phyloP scores from a whole-genome alignment of 2,329 filamentous ascomycete genomes.

The Mariannaea elegans region DNA sequence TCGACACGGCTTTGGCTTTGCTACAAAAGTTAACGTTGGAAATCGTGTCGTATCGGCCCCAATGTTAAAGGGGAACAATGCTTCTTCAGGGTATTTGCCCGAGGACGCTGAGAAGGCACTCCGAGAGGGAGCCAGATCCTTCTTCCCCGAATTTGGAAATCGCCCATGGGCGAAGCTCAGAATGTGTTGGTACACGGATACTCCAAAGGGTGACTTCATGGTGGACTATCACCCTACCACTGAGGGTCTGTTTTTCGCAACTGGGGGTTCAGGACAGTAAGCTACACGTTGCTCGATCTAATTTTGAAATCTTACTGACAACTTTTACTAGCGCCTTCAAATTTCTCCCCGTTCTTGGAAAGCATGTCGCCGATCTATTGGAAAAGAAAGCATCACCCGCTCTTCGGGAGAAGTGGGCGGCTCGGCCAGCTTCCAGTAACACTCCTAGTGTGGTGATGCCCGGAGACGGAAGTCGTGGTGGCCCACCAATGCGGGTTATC shows the following conservation, averaged over 20 bases:
- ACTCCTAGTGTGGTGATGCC: conserved; percentile 1
- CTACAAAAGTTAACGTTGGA: conserved; percentile 35
- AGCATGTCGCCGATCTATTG: conserved; percentile 16
- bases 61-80: conserved; percentile 44
- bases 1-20: conserved; percentile 66
- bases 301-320: background rate
- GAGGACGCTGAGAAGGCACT: conserved; percentile 61
- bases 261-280: conserved; percentile 27
- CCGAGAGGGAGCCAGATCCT: conserved; percentile 56
- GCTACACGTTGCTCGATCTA: background rate
- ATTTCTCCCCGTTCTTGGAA: conserved; percentile 29
- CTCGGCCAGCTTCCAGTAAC: background rate
- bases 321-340: conserved; percentile 23
- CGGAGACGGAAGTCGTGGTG: conserved; percentile 29
- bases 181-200: conserved; percentile 30
- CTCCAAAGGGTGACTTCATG: conserved; percentile 24
- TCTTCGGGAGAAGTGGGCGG: conserved; percentile 20
- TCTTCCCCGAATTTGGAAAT: conserved; percentile 58
- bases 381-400: conserved; percentile 10
- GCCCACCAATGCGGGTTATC: conserved; percentile 18
- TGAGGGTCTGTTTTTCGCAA: conserved; percentile 24
- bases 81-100: conserved; percentile 52
- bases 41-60: conserved; percentile 40
- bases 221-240: conserved; percentile 22
- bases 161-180: conserved; percentile 14